A percentile compares a stretch with the other conserved stretches of the same genome.
Evolutionary conservation across 768 basidiomycete species (phyloP).

Genomic region (Lentinula guzmanii): DNA sequence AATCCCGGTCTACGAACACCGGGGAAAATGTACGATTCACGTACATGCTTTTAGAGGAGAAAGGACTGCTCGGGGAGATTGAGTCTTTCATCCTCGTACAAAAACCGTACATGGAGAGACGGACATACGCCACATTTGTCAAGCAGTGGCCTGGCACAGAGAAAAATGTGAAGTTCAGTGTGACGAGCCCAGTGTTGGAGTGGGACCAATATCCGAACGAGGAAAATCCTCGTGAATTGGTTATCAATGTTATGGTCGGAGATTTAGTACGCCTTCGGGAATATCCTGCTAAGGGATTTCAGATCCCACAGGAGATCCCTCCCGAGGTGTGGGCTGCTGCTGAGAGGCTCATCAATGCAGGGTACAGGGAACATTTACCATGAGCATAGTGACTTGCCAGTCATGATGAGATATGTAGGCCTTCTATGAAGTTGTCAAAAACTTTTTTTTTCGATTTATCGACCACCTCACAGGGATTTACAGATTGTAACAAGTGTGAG

Average conservation of each 20-base stretch:
- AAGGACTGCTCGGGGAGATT: not conserved
- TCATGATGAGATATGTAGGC: not conserved
- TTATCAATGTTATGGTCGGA: slow-evolving; percentile 13
- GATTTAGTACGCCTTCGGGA: slow-evolving; percentile 13
- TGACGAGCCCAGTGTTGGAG: slow-evolving; percentile 11
- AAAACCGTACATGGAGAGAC: slow-evolving; percentile 16
- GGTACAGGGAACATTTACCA: slow-evolving; percentile 10
- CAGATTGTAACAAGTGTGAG: too few relatives aligned
- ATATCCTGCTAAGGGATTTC: slow-evolving; percentile 13
- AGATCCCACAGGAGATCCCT: slow-evolving; percentile 10
- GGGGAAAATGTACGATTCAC: slow-evolving; percentile 15
- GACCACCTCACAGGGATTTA: too few relatives aligned
- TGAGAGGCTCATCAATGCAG: slow-evolving; percentile 9
- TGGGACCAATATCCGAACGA: slow-evolving; percentile 11
- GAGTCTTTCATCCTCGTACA: slow-evolving; percentile 12
- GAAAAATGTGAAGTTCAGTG: slow-evolving; percentile 4
- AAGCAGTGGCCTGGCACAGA: slow-evolving; percentile 11
- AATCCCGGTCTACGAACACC: slow-evolving; percentile 11
- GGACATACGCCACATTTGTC: slow-evolving; percentile 14
- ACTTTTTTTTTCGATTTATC: too few relatives aligned
- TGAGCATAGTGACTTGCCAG: not conserved
- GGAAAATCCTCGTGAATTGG: slow-evolving; percentile 10
- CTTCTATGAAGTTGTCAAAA: too few relatives aligned
- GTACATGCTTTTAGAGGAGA: not conserved
- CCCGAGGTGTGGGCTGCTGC: slow-evolving; percentile 10